Evolutionary conservation across 108 stramenopile genomes (phyloP).

Genomic region (Epithemia pelagica): DNA sequence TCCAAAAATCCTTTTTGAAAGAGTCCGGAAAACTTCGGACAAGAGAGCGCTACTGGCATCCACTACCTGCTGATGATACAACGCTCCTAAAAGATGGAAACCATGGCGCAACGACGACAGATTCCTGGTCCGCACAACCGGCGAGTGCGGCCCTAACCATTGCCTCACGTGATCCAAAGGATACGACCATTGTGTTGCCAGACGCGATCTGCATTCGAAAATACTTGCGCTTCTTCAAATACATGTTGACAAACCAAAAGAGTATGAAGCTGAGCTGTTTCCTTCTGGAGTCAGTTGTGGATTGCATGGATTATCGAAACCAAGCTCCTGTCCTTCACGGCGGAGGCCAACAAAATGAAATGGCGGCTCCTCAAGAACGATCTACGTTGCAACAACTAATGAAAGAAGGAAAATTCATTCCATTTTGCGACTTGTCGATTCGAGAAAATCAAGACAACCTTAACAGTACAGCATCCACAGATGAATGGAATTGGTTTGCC

Average conservation of each 20-base stretch:
- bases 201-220: constrained; percentile 33
- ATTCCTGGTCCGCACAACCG: no score
- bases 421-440: constrained; percentile 38
- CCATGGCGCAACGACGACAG: no score
- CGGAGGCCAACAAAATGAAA: constrained; percentile 19
- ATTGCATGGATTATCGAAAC: constrained; percentile 44
- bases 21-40: neutral
- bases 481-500: constrained; percentile 38
- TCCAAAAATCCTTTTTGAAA: neutral
- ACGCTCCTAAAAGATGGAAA: no score
- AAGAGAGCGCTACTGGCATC: neutral
- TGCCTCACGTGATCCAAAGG: no score
- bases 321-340: constrained; percentile 13
- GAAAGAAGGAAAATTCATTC: constrained; percentile 8
- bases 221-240: constrained; percentile 31
- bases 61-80: no score
- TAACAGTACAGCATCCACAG: constrained; percentile 7
- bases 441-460: constrained; percentile 6
- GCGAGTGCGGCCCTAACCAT: no score
- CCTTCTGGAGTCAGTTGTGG: constrained; percentile 35
- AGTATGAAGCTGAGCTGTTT: neutral
- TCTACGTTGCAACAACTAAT: constrained; percentile 23
- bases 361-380: constrained; percentile 28
- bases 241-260: constrained; percentile 5
- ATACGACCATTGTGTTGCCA: constrained; percentile 24